These are phyloP conservation scores for Mycena capillaripes DNA, from an alignment of 768 basidiomycete genomes.

Conservation along the genomic window DNA sequence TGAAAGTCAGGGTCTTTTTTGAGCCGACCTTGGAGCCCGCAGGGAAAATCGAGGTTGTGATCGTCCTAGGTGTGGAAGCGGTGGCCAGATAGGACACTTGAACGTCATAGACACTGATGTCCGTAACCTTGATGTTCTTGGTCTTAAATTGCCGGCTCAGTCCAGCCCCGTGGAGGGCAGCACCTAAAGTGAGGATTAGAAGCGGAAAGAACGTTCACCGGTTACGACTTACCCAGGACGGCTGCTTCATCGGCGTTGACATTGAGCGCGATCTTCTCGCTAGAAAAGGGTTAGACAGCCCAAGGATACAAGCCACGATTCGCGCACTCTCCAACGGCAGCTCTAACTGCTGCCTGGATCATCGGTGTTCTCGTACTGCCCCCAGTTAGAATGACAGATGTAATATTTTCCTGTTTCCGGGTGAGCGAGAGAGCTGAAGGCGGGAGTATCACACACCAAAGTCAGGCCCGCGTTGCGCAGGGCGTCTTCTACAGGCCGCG, in stretches of 20 bases:
- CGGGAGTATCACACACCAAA: conserved; percentile 59
- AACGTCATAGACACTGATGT: conserved; percentile 81
- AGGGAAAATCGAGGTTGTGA: conserved; percentile 84
- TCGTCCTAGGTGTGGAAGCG: conserved; percentile 70
- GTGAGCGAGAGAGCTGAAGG: conserved; percentile 14
- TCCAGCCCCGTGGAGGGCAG: conserved; percentile 92
- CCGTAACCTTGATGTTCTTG: conserved; percentile 90
- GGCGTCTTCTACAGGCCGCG: conserved; percentile 82
- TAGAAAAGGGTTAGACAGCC: conserved; percentile 39
- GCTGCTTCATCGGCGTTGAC: conserved; percentile 98
- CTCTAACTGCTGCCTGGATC: conserved; percentile 86
- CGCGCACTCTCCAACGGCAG: conserved; percentile 83
- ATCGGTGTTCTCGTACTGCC: conserved; percentile 93
- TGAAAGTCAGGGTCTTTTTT: conserved; percentile 90
- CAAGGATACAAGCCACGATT: background rate
- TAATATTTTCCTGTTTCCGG: conserved; percentile 76
- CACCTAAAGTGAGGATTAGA: conserved; percentile 43
- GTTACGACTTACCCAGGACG: conserved; percentile 73
- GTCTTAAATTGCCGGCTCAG: conserved; percentile 94
- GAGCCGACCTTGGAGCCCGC: conserved; percentile 81
- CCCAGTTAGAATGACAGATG: conserved; percentile 94
- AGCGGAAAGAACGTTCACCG: background rate
- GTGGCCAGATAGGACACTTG: conserved; percentile 85
- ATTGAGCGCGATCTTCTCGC: conserved; percentile 90
- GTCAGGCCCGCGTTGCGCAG: conserved; percentile 75